Percentiles rank a stretch among this genome's conserved stretches.
phyloP scores from a whole-genome alignment of 2,329 filamentous ascomycete species.

The Verticillium zaregamsianum region DNA sequence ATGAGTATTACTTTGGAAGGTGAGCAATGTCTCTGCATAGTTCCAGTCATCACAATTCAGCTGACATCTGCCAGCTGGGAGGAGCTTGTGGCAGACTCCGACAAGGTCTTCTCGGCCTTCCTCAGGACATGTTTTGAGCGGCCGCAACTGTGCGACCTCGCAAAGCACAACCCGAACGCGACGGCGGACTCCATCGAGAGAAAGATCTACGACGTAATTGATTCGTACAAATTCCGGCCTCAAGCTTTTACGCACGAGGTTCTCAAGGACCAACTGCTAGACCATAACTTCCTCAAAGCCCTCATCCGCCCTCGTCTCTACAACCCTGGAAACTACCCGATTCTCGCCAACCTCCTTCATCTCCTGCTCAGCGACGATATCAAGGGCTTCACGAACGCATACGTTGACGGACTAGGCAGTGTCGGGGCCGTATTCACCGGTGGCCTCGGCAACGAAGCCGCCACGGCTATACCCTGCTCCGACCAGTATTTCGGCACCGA shows the following conservation, averaged over 20 bases:
- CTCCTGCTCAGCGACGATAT: conserved; percentile 9
- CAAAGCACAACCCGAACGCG: conserved; percentile 16
- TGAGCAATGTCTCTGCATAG: conserved; percentile 6
- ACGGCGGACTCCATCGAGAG: conserved; percentile 29
- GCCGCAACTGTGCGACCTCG: conserved; percentile 21
- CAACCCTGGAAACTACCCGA: conserved; percentile 14
- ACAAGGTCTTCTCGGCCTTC: conserved; percentile 23
- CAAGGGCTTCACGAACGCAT: not conserved
- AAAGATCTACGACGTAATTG: conserved; percentile 21
- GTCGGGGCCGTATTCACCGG: not conserved
- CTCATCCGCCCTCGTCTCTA: conserved; percentile 16
- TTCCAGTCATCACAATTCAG: too few relatives aligned
- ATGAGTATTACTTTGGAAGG: conserved; percentile 23
- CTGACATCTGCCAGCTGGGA: conserved; percentile 8
- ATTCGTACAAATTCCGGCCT: conserved; percentile 21
- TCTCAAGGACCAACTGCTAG: conserved; percentile 14
- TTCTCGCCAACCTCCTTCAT: conserved; percentile 8
- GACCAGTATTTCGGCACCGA: conserved; percentile 4
- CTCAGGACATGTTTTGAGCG: conserved; percentile 20
- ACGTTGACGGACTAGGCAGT: not conserved
- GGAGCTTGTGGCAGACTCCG: conserved; percentile 18
- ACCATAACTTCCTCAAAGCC: conserved; percentile 19
- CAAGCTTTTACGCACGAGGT: conserved; percentile 10
- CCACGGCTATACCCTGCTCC: conserved; percentile 14
- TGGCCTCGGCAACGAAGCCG: conserved; percentile 4